These are phyloP conservation scores for Mycosphaerella sp. DNA, from an alignment of 2,329 filamentous ascomycete genomes.

Conservation along the genomic window DNA sequence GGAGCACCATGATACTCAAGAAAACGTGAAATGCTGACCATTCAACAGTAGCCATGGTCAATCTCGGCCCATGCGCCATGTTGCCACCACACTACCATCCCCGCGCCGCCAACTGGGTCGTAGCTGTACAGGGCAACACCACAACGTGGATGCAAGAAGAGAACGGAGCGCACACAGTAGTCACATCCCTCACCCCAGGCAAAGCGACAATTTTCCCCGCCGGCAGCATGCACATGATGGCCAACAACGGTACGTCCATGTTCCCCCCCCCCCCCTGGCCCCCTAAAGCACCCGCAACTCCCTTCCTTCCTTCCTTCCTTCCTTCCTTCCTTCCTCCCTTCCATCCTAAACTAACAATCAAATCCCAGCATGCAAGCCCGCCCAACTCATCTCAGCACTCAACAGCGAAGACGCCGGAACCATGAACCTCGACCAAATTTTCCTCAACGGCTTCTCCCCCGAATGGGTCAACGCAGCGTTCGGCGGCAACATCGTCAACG, in stretches of 20 bases:
- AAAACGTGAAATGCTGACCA: constrained; percentile 6
- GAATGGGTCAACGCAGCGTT: constrained; percentile 43
- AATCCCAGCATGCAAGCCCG: constrained; percentile 45
- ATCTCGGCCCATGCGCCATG: constrained; percentile 49
- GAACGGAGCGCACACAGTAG: constrained; percentile 44
- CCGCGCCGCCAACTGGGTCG: constrained; percentile 46
- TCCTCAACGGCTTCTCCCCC: constrained; percentile 35
- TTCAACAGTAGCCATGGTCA: constrained; percentile 32
- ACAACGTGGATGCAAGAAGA: constrained; percentile 49
- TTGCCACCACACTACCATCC: constrained; percentile 48
- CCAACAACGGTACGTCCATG: constrained; percentile 41
- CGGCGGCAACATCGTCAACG: constrained; percentile 34
- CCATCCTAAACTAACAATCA: no score
- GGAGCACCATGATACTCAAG: not conserved
- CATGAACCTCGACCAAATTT: constrained; percentile 44
- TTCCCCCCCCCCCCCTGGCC: no score
- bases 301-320: no score
- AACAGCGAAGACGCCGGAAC: constrained; percentile 48
- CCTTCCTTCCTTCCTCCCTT: no score
- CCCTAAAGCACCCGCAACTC: no score
- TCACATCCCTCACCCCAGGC: constrained; percentile 39
- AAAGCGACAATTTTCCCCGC: constrained; percentile 48
- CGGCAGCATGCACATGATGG: constrained; percentile 47
- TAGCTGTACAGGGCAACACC: constrained; percentile 45
- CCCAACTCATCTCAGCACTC: constrained; percentile 47